Conservation (phyloP, 495 filamentous ascomycete species). For the Lasiosphaeria hispida region DNA sequence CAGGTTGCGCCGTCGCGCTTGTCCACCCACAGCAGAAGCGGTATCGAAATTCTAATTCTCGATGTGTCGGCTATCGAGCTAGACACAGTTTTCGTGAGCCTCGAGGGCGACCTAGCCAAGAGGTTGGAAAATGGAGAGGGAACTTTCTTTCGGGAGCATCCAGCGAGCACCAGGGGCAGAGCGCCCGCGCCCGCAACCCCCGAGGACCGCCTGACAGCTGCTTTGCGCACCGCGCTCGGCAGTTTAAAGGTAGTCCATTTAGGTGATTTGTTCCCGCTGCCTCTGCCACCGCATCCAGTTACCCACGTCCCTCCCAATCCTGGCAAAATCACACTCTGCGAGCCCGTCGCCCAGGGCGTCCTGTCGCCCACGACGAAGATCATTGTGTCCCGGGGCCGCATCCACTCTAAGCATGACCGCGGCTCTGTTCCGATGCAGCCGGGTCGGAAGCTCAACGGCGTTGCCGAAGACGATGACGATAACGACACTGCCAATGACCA, state of each 20-base stretch:
- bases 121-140: constrained; percentile 57
- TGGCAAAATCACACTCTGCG: constrained; percentile 73
- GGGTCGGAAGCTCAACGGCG: constrained; percentile 52
- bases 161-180: constrained; percentile 28
- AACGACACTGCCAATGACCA: constrained; percentile 81
- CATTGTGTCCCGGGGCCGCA: constrained; percentile 59
- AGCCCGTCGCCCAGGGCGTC: constrained; percentile 80
- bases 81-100: constrained; percentile 78
- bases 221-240: constrained; percentile 71
- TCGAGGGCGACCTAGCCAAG: constrained; percentile 70
- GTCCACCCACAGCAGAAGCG: constrained; percentile 56
- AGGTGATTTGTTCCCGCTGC: constrained; percentile 80
- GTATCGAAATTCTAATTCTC: constrained; percentile 75
- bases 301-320: constrained; percentile 83
- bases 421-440: constrained; percentile 35
- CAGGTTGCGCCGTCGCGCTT: constrained; percentile 61
- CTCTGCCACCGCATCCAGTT: constrained; percentile 81
- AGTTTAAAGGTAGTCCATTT: constrained; percentile 73
- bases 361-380: constrained; percentile 66
- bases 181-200: constrained; percentile 30
- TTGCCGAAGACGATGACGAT: constrained; percentile 59
- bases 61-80: constrained; percentile 77
- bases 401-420: constrained; percentile 44
- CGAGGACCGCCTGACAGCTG: constrained; percentile 67
- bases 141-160: constrained; percentile 53